Conservation (phyloP, 805 yeast species). For the Candida multigemmis region DNA sequence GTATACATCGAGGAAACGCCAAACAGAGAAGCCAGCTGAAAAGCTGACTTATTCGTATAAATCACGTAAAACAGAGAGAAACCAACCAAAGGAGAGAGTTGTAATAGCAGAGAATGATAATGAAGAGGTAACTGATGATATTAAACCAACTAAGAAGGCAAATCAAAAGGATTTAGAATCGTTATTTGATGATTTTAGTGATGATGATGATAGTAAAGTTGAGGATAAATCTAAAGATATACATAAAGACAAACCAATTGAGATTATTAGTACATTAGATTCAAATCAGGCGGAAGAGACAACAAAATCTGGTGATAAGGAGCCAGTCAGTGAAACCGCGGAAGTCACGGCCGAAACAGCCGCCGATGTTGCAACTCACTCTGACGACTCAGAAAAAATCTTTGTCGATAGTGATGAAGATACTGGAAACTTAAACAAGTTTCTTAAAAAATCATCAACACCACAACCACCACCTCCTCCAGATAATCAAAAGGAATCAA, state of each 20-base stretch:
- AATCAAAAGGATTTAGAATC: conserved; percentile 16
- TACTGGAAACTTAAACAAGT: conserved; percentile 1
- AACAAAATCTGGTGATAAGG: conserved; percentile 1
- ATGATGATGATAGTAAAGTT: conserved; percentile 4
- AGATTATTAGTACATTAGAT: conserved; percentile 1
- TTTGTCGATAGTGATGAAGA: conserved; percentile 1
- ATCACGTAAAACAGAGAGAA: conserved; percentile 23
- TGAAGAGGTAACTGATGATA: conserved; percentile 6
- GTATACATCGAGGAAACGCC: conserved; percentile 9
- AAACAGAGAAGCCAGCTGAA: conserved; percentile 6
- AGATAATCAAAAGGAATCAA: conserved; percentile 5
- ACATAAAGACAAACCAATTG: conserved; percentile 3
- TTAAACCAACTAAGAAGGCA: conserved; percentile 2
- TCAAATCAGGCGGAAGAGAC: conserved; percentile 2
- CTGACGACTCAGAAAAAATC: too few relatives aligned
- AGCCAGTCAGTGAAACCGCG: conserved; percentile 3
- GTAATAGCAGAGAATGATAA: conserved; percentile 14
- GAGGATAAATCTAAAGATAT: conserved; percentile 1
- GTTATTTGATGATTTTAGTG: conserved; percentile 22
- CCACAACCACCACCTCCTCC: conserved; percentile 2
- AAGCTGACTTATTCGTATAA: conserved; percentile 19
- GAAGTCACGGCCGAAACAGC: neutral
- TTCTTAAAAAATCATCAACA: too few relatives aligned
- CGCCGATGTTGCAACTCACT: neutral
- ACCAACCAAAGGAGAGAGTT: conserved; percentile 25